These are phyloP conservation scores for Oryza longistaminata DNA, from an alignment of 176 grass and related monocot species.

Conservation along the genomic window DNA sequence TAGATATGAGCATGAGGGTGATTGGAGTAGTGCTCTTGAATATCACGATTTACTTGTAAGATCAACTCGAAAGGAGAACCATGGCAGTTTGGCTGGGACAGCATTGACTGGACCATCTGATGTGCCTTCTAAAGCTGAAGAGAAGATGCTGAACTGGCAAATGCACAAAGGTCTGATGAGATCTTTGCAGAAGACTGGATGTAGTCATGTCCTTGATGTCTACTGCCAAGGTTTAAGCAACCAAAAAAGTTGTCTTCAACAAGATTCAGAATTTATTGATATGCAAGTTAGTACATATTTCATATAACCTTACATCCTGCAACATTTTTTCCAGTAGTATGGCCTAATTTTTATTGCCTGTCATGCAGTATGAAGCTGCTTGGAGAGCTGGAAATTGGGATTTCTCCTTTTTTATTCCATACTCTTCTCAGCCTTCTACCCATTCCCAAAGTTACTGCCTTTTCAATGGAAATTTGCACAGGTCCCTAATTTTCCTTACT, in stretches of 20 bases:
- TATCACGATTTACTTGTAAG: conserved; percentile 95
- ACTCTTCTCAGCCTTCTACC: conserved; percentile 43
- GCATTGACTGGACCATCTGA: conserved; percentile 33
- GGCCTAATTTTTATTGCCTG: conserved; percentile 20
- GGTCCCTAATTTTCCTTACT: conserved; percentile 49
- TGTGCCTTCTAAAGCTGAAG: conserved; percentile 47
- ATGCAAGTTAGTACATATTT: conserved; percentile 63
- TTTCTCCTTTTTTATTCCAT: conserved; percentile 74
- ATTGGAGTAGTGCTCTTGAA: conserved; percentile 87
- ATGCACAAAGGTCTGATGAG: conserved; percentile 89
- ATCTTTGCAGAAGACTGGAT: conserved; percentile 98
- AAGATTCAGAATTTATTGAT: conserved; percentile 85
- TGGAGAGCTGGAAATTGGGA: conserved; percentile 98
- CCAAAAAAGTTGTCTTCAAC: conserved; percentile 62
- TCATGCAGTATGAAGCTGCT: conserved; percentile 85
- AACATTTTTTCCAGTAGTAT: conserved; percentile 1
- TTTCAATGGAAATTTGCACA: conserved; percentile 93
- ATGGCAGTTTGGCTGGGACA: conserved; percentile 34
- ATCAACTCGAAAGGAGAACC: conserved; percentile 51
- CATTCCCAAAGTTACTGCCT: conserved; percentile 45
- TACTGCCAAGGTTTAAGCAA: conserved; percentile 83
- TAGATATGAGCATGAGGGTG: conserved; percentile 91
- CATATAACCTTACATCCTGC: conserved; percentile 9
- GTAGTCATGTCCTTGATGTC: conserved; percentile 87
- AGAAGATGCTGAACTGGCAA: conserved; percentile 63